Conservation (phyloP, 495 filamentous ascomycete species). For the Eremomyces bilateralis region DNA sequence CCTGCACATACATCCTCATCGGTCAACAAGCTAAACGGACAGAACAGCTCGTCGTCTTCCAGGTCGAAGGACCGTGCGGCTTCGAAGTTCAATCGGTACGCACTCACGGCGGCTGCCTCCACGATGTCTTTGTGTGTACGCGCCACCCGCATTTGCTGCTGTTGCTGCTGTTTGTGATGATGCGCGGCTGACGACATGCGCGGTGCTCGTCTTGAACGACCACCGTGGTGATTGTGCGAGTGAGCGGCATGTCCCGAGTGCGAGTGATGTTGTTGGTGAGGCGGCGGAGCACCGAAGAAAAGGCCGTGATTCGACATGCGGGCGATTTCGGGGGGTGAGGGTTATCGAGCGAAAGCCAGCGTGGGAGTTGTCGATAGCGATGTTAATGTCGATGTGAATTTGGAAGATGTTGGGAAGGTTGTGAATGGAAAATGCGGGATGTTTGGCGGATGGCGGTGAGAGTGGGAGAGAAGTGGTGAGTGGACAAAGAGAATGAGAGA, state of each 20-base stretch:
- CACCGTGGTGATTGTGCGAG: conserved; percentile 50
- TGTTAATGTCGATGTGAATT: neutral
- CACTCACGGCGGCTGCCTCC: conserved; percentile 47
- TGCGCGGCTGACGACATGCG: conserved; percentile 60
- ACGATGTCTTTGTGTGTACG: conserved; percentile 76
- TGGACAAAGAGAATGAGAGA: conserved; percentile 2
- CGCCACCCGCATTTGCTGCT: conserved; percentile 18
- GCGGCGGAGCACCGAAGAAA: too few relatives aligned
- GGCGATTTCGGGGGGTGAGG: neutral
- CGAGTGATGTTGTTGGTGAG: conserved; percentile 30
- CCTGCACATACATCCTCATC: conserved; percentile 78
- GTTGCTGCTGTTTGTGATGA: conserved; percentile 65
- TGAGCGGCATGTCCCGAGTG: conserved; percentile 21
- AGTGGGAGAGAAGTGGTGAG: conserved; percentile 1
- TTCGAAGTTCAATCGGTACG: conserved; percentile 71
- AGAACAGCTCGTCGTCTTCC: conserved; percentile 94
- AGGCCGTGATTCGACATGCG: too few relatives aligned
- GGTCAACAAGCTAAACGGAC: conserved; percentile 66
- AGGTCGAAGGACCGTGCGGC: conserved; percentile 88
- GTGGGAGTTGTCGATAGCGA: too few relatives aligned
- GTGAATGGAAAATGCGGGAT: conserved; percentile 2
- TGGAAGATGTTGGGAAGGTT: neutral
- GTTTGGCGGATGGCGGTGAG: neutral
- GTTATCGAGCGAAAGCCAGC: too few relatives aligned
- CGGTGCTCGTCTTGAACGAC: conserved; percentile 71